These are phyloP conservation scores for Kluyveromyces starmeri DNA, from an alignment of 805 yeast species.

Conservation along the genomic window DNA sequence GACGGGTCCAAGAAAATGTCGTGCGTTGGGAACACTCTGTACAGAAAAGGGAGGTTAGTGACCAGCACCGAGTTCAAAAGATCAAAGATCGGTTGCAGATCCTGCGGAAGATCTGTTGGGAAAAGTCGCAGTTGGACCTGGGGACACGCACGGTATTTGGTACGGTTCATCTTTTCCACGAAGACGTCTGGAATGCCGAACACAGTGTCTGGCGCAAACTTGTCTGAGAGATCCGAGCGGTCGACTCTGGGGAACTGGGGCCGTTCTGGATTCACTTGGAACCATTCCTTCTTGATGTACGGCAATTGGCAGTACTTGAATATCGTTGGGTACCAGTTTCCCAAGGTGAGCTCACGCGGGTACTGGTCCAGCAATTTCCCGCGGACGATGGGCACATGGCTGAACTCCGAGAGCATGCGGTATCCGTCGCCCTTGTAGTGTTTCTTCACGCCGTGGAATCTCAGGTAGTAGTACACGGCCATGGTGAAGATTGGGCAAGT, in stretches of 20 bases:
- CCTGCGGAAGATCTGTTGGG: conserved; percentile 19
- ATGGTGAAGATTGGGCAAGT: conserved; percentile 24
- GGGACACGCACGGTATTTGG: neutral
- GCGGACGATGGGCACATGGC: conserved; percentile 20
- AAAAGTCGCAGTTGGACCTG: conserved; percentile 8
- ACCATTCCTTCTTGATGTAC: conserved; percentile 23
- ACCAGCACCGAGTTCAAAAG: conserved; percentile 17
- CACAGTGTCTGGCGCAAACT: neutral
- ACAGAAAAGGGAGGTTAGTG: conserved; percentile 22
- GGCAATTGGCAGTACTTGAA: conserved; percentile 26
- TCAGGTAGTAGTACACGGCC: conserved; percentile 22
- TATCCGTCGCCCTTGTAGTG: conserved; percentile 23
- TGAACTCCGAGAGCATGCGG: neutral
- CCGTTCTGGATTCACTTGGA: conserved; percentile 8
- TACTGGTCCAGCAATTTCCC: conserved; percentile 22
- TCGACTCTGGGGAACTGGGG: conserved; percentile 3
- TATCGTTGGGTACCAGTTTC: conserved; percentile 20
- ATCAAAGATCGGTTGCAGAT: conserved; percentile 18
- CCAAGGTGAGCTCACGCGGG: conserved; percentile 24
- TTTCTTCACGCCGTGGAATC: conserved; percentile 24
- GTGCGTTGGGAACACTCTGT: conserved; percentile 24
- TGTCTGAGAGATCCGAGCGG: neutral
- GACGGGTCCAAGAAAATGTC: conserved; percentile 21
- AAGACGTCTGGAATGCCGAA: neutral
- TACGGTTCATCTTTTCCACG: conserved; percentile 2